Percentiles rank a stretch among this genome's conserved stretches.
Conservation (phyloP, 2,329 filamentous ascomycete species). For the Talaromyces sp. region DNA sequence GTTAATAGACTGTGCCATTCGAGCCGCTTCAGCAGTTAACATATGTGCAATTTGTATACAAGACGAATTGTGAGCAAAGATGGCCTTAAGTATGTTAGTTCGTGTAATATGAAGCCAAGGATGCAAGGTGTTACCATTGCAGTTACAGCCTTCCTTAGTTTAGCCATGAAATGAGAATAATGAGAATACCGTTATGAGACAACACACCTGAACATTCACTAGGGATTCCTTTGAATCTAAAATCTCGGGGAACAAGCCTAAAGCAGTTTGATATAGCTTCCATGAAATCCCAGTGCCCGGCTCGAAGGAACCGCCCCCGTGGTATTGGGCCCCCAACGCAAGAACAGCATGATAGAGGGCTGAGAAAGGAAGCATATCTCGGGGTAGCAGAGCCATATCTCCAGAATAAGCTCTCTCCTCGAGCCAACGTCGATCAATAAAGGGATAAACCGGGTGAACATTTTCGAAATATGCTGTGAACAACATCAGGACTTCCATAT, state of each 20-base stretch:
- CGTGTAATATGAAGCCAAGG: background rate
- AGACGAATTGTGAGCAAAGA: slow-evolving; percentile 2
- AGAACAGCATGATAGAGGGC: background rate
- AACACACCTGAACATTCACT: background rate
- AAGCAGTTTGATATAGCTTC: background rate
- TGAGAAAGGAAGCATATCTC: background rate
- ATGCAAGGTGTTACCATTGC: slow-evolving; percentile 18
- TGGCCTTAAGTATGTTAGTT: slow-evolving; percentile 8
- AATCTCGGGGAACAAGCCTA: background rate
- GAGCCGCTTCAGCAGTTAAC: background rate
- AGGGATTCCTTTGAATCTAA: background rate
- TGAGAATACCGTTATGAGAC: background rate
- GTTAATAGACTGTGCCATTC: background rate
- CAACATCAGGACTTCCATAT: background rate
- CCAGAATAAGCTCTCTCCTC: slow-evolving; percentile 27
- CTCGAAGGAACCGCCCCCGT: background rate
- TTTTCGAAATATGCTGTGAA: slow-evolving; percentile 32
- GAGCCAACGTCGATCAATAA: slow-evolving; percentile 34
- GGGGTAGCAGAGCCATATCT: background rate
- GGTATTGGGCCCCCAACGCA: background rate
- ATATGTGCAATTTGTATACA: background rate
- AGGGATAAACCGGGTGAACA: slow-evolving; percentile 37
- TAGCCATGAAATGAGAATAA: background rate
- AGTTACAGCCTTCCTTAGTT: slow-evolving; percentile 17
- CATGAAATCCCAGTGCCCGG: background rate